Evolutionary conservation across 768 basidiomycete species (phyloP).

Genomic region (Termitomyces sp.): DNA sequence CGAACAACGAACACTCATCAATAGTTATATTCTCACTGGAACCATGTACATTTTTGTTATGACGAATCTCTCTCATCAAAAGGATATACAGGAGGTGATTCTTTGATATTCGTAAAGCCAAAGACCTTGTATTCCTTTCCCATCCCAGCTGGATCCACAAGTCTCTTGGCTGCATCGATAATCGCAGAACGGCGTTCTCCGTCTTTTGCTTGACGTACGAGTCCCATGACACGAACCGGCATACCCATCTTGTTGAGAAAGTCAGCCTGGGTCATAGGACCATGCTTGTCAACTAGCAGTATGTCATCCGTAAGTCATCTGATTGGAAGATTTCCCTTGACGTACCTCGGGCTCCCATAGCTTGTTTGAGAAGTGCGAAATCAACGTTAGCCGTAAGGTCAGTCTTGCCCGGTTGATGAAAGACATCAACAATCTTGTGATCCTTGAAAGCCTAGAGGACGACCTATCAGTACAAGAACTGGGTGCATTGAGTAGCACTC

Average conservation of each 20-base stretch:
- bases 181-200: conserved; percentile 54
- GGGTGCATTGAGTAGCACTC: conserved; percentile 24
- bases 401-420: conserved; percentile 79
- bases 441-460: conserved; percentile 76
- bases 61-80: conserved; percentile 23
- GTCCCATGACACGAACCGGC: conserved; percentile 54
- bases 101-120: conserved; percentile 40
- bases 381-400: conserved; percentile 98
- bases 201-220: conserved; percentile 48
- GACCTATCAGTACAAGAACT: background rate
- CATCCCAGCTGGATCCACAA: conserved; percentile 85
- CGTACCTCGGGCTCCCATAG: conserved; percentile 55
- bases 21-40: background rate
- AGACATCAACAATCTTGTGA: conserved; percentile 82
- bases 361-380: conserved; percentile 84
- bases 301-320: background rate
- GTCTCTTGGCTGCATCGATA: conserved; percentile 54
- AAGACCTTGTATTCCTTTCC: conserved; percentile 84
- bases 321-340: background rate
- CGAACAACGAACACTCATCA: background rate
- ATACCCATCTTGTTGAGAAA: conserved; percentile 85
- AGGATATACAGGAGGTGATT: conserved; percentile 26
- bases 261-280: conserved; percentile 57
- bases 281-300: conserved; percentile 47
- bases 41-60: background rate